Base-by-base conservation (phyloP, 1,284 basidiomycete species). In the Schizophyllum amplum region DNA sequence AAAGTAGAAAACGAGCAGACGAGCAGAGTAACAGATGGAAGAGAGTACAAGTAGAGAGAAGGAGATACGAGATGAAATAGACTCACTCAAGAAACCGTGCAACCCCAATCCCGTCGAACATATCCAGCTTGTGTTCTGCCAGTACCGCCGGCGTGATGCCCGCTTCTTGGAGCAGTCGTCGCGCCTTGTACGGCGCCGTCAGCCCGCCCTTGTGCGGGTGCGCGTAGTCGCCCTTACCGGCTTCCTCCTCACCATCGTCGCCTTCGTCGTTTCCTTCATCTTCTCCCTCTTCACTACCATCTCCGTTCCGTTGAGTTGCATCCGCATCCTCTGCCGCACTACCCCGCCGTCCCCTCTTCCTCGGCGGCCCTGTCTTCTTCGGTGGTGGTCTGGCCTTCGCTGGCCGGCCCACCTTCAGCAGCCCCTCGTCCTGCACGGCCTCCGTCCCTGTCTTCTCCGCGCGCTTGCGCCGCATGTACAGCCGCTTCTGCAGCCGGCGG, bases 401-500 rank as follows among this genome's bases (percentile, higher is more conserved):
- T 62, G 74, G 78, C 59, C 77, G 71, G 20, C 83, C 83, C 23
- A 78, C 76, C 51, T 76, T 77, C 56, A 84, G 67, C 55, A 68
- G 72, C 4, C 62, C 59, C 2, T 67, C 58, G 22, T 67, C 67
- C n/a, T 69, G 62, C 26, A 72, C 68, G 2, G 66, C 64, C 13
- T 64, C 64, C 20, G 57, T 64, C 20, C 82, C 82, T 1, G 63
- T 63, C 24, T 69, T 65, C 46, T 75, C 69, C 15, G 87, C 86
- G 47, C 87, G 78, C 65, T 82, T 85, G 47, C 80, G 79, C 9
- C 87, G 82, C 86, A 89, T 89, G 64, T 86, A 80, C 5, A 90
- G 69, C 27, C 86, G 75, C 59, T 88, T 88, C 59, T 72, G 70
- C 27, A 81, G 62, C 33, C 80, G 82, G 48, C 82, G 77, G 17